Base-by-base conservation (phyloP, 345 rosid genomes). In the Hibiscus trionum region DNA sequence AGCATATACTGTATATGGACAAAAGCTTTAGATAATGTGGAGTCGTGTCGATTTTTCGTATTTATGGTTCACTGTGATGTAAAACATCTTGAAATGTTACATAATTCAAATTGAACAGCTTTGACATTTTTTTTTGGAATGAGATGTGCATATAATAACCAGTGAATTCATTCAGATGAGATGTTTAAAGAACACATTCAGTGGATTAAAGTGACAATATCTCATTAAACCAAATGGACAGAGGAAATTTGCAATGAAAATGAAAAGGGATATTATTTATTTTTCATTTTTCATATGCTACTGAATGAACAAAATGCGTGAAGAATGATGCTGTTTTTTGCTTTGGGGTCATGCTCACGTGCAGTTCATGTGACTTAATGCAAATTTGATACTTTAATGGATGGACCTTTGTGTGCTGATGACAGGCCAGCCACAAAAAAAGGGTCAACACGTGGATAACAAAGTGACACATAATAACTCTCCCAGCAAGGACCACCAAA, bases 361-460 rank as follows among this genome's bases (percentile, higher is more conserved):
- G 66, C 52, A 63, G 14, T 44, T 44, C 49, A 44, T 44, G 14
- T 11, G 49, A 39, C 16, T 37, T 11, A 19, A n/a, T 17, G 12
- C 46, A 17, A 19, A 21, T 65, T 5, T 42, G 10, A 3, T 33
- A 61, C 21, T 33, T 44, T 44, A 9, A 8, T 44, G 31, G 52
- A 42, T 64, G 69, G 31, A 64, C 42, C 52, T 42, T 29, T 21
- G 33, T 66, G 70, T 24, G 11, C 35, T 44, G 35, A 24, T 66
- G 46, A 26, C 56, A 26, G 72, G 46, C 42, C 72, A 68, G 27
- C 59, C 72, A 68, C 72, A 68, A 17, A 52, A 68, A 66, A 10
- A 10, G 12, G 21, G 55, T 46, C 19, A 47, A 66, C 12, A 26
- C 56, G 56, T 66, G 70, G 70, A 46, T 46, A 29, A 68, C 71